A percentile compares a stretch with the other conserved stretches of the same genome.
These are phyloP conservation scores for Heliocybe sulcata DNA, from an alignment of 1,284 basidiomycete species.

Conservation along the genomic window DNA sequence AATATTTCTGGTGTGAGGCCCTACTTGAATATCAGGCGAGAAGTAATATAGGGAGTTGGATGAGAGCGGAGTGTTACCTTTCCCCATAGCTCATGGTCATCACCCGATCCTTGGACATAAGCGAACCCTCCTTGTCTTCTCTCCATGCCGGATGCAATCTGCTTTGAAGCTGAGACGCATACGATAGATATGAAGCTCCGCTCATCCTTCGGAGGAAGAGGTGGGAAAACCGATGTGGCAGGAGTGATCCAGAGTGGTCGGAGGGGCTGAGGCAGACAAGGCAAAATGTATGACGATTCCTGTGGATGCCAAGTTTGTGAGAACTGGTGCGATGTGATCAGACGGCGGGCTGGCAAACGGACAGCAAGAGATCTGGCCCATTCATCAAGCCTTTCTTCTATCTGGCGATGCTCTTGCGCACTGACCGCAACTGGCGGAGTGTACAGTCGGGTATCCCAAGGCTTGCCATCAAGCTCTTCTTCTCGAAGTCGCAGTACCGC, in stretches of 20 bases:
- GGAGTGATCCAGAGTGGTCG: slow-evolving; percentile 68
- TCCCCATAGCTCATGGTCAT: slow-evolving; percentile 86
- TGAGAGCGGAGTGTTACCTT: slow-evolving; percentile 34
- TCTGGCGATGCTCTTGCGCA: slow-evolving; percentile 69
- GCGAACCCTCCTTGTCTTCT: slow-evolving; percentile 56
- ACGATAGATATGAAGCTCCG: slow-evolving; percentile 55
- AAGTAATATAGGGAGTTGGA: not conserved
- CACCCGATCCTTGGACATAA: slow-evolving; percentile 86
- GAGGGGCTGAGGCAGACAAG: slow-evolving; percentile 42
- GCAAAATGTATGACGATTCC: slow-evolving; percentile 46
- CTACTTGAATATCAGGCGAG: slow-evolving; percentile 19
- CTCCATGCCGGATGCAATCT: slow-evolving; percentile 47
- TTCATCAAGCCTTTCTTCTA: slow-evolving; percentile 48
- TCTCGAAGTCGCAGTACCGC: slow-evolving; percentile 34
- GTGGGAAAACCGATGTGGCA: slow-evolving; percentile 36
- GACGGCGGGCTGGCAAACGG: not conserved
- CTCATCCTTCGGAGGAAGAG: slow-evolving; percentile 17
- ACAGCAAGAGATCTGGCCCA: slow-evolving; percentile 66
- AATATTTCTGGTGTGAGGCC: slow-evolving; percentile 70
- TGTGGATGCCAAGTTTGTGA: slow-evolving; percentile 13
- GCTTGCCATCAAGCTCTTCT: slow-evolving; percentile 10
- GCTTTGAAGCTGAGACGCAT: slow-evolving; percentile 74
- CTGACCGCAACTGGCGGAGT: slow-evolving; percentile 63
- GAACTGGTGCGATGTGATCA: not conserved
- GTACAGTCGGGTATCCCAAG: slow-evolving; percentile 52